Percentiles rank a stretch among this genome's conserved stretches.
Conservation (phyloP, 768 basidiomycete species). For the Boletellus ananiceps region DNA sequence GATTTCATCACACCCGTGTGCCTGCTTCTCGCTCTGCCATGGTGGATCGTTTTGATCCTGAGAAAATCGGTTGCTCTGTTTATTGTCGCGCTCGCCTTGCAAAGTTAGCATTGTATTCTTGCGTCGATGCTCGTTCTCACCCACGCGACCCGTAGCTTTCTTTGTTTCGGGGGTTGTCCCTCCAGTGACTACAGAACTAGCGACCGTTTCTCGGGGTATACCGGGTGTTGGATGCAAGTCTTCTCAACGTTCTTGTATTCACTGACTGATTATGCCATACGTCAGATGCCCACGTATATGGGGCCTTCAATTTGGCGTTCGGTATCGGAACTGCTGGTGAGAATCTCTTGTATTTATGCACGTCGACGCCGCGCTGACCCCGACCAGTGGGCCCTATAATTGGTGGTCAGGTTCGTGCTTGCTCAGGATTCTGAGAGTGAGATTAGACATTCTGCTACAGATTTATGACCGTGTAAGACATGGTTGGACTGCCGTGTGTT, state of each 20-base stretch:
- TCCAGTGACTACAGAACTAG: conserved; percentile 64
- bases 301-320: conserved; percentile 67
- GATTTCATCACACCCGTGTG: conserved; percentile 49
- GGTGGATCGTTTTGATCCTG: conserved; percentile 56
- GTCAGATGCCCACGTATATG: conserved; percentile 70
- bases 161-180: conserved; percentile 57
- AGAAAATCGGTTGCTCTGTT: conserved; percentile 45
- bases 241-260: not conserved
- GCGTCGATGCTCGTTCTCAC: not conserved
- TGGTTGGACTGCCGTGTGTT: conserved; percentile 60
- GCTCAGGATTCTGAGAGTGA: not conserved
- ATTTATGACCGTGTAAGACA: conserved; percentile 51
- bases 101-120: conserved; percentile 41
- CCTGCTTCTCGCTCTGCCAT: conserved; percentile 53
- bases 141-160: conserved; percentile 41
- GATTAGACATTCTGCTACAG: conserved; percentile 30
- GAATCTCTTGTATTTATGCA: conserved; percentile 14
- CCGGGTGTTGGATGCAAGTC: conserved; percentile 65
- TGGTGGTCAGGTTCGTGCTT: conserved; percentile 53
- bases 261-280: not conserved
- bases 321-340: conserved; percentile 59
- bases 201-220: conserved; percentile 50
- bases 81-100: conserved; percentile 39
- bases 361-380: conserved; percentile 1
- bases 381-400: conserved; percentile 61